Percentiles rank a stretch among this genome's conserved stretches.
Conservation (phyloP, 306 rosid species). For the Argentina anserina region DNA sequence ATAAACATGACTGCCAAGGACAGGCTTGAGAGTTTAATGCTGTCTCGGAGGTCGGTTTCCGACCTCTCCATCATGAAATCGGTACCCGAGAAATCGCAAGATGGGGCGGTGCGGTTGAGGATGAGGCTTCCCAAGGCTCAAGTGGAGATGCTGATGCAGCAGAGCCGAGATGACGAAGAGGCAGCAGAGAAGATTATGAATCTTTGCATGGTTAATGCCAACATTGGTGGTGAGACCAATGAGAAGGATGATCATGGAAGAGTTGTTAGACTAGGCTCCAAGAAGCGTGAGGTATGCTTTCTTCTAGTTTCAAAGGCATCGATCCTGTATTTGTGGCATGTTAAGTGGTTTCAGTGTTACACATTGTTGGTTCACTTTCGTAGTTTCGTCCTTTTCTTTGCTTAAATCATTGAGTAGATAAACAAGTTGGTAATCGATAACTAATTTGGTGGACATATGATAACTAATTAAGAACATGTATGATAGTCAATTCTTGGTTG, state of each 20-base stretch:
- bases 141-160: slow-evolving; percentile 66
- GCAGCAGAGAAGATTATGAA: slow-evolving; percentile 68
- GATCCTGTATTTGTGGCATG: neutral
- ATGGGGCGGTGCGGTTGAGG: slow-evolving; percentile 45
- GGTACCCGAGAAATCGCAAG: slow-evolving; percentile 13
- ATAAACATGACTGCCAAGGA: slow-evolving; percentile 90
- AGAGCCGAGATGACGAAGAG: slow-evolving; percentile 55
- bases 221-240: slow-evolving; percentile 9
- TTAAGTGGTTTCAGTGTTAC: neutral
- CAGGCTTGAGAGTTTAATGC: slow-evolving; percentile 64
- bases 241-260: slow-evolving; percentile 20
- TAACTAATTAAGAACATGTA: neutral
- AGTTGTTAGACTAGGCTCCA: slow-evolving; percentile 13
- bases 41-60: slow-evolving; percentile 62
- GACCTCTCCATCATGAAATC: slow-evolving; percentile 62
- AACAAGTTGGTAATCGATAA: neutral
- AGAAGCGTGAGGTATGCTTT: slow-evolving; percentile 53
- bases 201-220: slow-evolving; percentile 41
- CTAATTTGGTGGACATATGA: neutral
- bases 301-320: neutral
- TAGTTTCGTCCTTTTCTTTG: neutral
- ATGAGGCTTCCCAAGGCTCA: slow-evolving; percentile 68
- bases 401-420: neutral
- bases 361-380: neutral
- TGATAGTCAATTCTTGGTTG: neutral